Conservation (phyloP, 2,329 filamentous ascomycete species). For the Decorospora gaudefroyi region DNA sequence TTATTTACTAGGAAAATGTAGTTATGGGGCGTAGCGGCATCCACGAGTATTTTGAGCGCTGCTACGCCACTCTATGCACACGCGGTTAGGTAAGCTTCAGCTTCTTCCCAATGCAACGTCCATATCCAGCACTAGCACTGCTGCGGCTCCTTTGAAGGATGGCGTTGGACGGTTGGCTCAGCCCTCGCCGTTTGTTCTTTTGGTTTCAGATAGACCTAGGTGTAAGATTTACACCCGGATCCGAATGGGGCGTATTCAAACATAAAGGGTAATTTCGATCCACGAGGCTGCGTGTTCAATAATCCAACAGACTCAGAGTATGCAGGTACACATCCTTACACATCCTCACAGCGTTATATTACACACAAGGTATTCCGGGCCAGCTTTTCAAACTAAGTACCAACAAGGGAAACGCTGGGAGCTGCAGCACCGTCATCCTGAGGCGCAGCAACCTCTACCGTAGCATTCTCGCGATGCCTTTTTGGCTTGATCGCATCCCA, state of each 20-base stretch:
- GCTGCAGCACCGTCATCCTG: constrained; percentile 10
- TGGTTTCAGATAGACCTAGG: constrained; percentile 14
- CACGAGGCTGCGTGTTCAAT: too few species aligned
- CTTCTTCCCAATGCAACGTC: constrained; percentile 2
- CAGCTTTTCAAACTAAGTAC: neutral
- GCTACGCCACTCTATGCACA: too few species aligned
- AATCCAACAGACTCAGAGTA: too few species aligned
- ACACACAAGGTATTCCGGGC: constrained; percentile 6
- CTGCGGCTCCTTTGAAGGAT: constrained; percentile 3
- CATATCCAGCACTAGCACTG: constrained; percentile 2
- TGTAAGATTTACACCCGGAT: constrained; percentile 10
- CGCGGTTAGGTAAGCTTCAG: constrained; percentile 4
- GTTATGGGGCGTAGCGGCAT: neutral
- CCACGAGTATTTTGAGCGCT: too few species aligned
- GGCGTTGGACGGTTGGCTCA: constrained; percentile 1
- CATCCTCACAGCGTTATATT: neutral
- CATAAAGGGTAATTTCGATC: neutral
- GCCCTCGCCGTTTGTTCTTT: constrained; percentile 1
- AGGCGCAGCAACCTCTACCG: constrained; percentile 30
- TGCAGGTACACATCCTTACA: constrained; percentile 10
- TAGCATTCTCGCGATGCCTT: constrained; percentile 23
- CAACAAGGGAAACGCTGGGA: neutral
- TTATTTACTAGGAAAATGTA: neutral
- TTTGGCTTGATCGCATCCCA: constrained; percentile 41
- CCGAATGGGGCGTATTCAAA: constrained; percentile 1